Base-by-base conservation (phyloP, 2,329 filamentous ascomycete genomes). In the Xylariaceae sp. region DNA sequence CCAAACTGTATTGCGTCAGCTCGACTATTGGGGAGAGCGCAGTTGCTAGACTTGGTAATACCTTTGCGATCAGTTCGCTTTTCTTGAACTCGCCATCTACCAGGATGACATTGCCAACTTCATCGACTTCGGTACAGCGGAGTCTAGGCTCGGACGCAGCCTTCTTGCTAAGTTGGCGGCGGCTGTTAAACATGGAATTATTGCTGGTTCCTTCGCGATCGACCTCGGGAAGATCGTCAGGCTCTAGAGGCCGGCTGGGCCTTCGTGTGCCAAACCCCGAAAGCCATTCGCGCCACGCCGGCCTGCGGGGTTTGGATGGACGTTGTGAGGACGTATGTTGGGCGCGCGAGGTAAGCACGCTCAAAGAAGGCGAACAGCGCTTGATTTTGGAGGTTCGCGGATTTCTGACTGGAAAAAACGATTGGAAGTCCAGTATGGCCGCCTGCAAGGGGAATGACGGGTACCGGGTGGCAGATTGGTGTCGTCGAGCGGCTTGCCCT, bases 11-110 rank as follows among this genome's bases (percentile, higher is more conserved):
- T 47, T 53, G 35, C 47, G 50, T 62, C 54, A 61, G 47, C 56
- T 50, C 34, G 11, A 47, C 40, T 41, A 12, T 44, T 40, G 48
- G 37, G 7, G 46, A 32, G 8, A 51, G 30, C 49, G 44, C 35
- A 27, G 43, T 7, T 2, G 9, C 6, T 30, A 43, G 50, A 43
- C 30, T 50, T n/a, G 62, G 31, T 67, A 71, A 50, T 72, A 91
- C 89, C 80, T 94, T 96, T 51, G 91, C 91, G 71, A 96, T 97
- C 46, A 99, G 78, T 74, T 99, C 94, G 66, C 85, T 94, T 79
- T 99, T 99, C 74, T 94, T 95, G 73, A 96, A 97, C 71, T 97
- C 94, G 56, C 91, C 90, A 68, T 95, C 95, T 26, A 95, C 88
- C 55, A 97, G 77, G 26, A 92, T 95, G 30, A 96, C 91, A 64